Base-by-base conservation (phyloP, 1,139 yeast species). In the Chernovozyma sophiae-reginae region DNA sequence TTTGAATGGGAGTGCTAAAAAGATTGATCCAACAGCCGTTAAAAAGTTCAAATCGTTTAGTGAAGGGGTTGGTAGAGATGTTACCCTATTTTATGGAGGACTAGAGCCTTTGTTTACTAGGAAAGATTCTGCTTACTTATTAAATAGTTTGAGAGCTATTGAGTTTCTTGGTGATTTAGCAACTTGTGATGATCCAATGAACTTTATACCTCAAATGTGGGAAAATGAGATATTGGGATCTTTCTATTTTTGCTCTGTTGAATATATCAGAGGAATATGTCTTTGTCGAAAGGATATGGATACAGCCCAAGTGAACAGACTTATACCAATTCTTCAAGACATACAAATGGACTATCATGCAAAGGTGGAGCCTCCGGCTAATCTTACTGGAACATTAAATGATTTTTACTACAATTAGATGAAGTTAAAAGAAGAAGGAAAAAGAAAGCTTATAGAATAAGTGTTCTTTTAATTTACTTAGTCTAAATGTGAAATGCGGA, bases 121-220 rank as follows among this genome's bases (percentile, higher is more conserved):
- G 48, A 65, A 62, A 59, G 74, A 61, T 59, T 68, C 60, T 40
- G 67, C 48, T 65, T 81, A 57, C 72, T 83, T 70, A 63, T 73
- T 58, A 66, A 84, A 43, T 65, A 62, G 70, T 48, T 61, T 69
- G 43, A 53, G 66, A 41, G 73, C 75, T 3, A 57, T 90, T 58
- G 97, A 87, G 53, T 77, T 78, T 47, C 69, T 90, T 46, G 75
- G 82, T 51, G 86, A 81, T 42, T 65, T 86, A 40, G 77, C 82
- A 23, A 77, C 80, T 19, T 74, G 77, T 50, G 73, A 74, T 1
- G 65, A 75, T 35, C 68, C 73, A 14, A 42, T 55, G 42, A 72
- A 67, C 12, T 73, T 72, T 29, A 69, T 77, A 43, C 64, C 81
- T 38, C 67, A 75, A 38, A 72, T 75, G 39, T 82, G 86, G 86